Evolutionary conservation across 768 basidiomycete genomes (phyloP).

Genomic region (Suillus luteus): DNA sequence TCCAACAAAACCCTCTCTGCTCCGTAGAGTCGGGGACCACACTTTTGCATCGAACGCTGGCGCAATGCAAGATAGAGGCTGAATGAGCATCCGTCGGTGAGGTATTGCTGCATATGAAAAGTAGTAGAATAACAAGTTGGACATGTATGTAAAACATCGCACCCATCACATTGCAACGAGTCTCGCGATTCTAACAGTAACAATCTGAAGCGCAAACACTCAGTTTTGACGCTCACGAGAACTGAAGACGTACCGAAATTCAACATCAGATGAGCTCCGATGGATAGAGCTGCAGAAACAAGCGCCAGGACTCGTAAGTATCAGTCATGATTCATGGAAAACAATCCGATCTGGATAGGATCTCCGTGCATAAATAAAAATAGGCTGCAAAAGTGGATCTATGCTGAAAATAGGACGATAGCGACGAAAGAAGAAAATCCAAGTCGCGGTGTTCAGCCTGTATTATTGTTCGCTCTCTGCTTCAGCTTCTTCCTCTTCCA

Average conservation of each 20-base stretch:
- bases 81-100: not conserved
- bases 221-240: not conserved
- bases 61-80: not conserved
- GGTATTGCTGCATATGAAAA: not conserved
- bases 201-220: not conserved
- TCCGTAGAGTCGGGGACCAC: not conserved
- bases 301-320: not conserved
- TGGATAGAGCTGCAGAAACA: not conserved
- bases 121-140: not conserved
- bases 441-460: not conserved
- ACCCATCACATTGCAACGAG: not conserved
- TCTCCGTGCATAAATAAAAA: slow-evolving; percentile 5
- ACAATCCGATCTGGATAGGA: not conserved
- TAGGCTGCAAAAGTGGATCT: not conserved
- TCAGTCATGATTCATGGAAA: not conserved
- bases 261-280: not conserved
- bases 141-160: not conserved
- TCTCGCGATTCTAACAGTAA: not conserved
- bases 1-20: too few species aligned
- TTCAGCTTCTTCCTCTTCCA: slow-evolving; percentile 44
- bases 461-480: slow-evolving; percentile 33
- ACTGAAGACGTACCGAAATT: not conserved
- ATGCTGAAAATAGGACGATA: slow-evolving; percentile 5
- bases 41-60: not conserved
- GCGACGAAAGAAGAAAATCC: slow-evolving; percentile 1